These are phyloP conservation scores for Plantago elongata DNA, from an alignment of 257 asterid species.

Conservation along the genomic window DNA sequence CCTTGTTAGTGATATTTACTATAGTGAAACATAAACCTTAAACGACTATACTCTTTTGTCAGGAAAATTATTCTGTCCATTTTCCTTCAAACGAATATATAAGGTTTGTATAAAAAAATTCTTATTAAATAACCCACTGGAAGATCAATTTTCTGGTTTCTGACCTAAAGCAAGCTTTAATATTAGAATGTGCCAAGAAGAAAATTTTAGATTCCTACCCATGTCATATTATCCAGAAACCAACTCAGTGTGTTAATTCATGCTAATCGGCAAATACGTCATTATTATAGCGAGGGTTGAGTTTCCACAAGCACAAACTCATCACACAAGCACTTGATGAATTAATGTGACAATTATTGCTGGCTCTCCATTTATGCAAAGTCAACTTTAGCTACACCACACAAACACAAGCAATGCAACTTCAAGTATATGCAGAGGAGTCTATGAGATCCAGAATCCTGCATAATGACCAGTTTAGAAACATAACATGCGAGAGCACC, in stretches of 20 bases:
- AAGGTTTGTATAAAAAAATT: no score
- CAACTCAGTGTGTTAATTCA: background rate
- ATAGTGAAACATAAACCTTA: no score
- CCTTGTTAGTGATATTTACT: background rate
- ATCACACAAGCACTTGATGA: background rate
- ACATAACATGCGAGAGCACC: slow-evolving; percentile 10
- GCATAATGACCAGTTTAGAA: background rate
- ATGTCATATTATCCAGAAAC: background rate
- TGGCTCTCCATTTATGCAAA: background rate
- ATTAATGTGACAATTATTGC: background rate
- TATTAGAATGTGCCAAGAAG: background rate
- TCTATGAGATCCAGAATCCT: background rate
- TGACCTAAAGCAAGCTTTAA: background rate
- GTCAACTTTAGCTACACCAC: slow-evolving; percentile 3
- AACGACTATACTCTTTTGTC: no score
- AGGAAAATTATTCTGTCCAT: no score
- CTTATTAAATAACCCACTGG: background rate
- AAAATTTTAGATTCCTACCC: background rate
- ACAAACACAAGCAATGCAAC: background rate
- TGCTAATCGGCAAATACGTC: background rate
- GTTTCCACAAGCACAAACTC: background rate
- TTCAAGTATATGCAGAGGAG: background rate
- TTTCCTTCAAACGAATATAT: no score
- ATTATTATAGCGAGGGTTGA: background rate
- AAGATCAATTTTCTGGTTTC: background rate